Evolutionary conservation across 768 basidiomycete genomes (phyloP).

Genomic region (Mycena belliarum): DNA sequence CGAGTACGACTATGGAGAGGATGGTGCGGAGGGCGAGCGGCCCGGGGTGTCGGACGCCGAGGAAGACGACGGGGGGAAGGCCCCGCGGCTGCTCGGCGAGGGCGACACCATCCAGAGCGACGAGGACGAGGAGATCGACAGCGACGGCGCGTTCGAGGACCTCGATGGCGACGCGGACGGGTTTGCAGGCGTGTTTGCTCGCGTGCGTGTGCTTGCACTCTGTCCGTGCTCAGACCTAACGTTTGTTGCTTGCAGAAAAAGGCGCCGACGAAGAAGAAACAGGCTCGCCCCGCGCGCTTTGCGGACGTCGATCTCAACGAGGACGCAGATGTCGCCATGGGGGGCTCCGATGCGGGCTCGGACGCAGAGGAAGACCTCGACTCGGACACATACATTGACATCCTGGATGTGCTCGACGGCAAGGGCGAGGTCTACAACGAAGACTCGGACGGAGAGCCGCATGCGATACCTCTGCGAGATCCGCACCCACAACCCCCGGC

Average conservation of each 20-base stretch:
- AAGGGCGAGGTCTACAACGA: constrained; percentile 45
- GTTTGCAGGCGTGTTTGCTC: constrained; percentile 64
- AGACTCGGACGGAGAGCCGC: constrained; percentile 39
- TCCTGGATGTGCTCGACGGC: constrained; percentile 68
- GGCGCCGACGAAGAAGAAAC: constrained; percentile 26
- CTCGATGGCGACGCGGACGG: constrained; percentile 66
- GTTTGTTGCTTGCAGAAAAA: constrained; percentile 18
- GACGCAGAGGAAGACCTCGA: constrained; percentile 43
- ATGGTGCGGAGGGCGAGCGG: constrained; percentile 10
- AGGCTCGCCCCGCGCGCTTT: constrained; percentile 39
- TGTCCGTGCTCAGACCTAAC: constrained; percentile 2
- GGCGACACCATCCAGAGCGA: constrained; percentile 60
- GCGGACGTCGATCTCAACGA: constrained; percentile 71
- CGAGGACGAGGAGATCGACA: constrained; percentile 87
- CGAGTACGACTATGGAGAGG: constrained; percentile 21
- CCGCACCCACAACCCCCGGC: constrained; percentile 10
- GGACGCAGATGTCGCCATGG: constrained; percentile 44
- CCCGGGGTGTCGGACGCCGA: background rate
- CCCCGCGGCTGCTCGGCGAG: constrained; percentile 52
- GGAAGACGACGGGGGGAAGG: background rate
- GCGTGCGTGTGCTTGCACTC: constrained; percentile 34
- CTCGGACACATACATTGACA: constrained; percentile 60
- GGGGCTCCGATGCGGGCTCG: constrained; percentile 37
- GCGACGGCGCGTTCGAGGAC: constrained; percentile 82
- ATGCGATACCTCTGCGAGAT: constrained; percentile 21